Conservation (phyloP, 768 basidiomycete species). For the Pholiota microspora region DNA sequence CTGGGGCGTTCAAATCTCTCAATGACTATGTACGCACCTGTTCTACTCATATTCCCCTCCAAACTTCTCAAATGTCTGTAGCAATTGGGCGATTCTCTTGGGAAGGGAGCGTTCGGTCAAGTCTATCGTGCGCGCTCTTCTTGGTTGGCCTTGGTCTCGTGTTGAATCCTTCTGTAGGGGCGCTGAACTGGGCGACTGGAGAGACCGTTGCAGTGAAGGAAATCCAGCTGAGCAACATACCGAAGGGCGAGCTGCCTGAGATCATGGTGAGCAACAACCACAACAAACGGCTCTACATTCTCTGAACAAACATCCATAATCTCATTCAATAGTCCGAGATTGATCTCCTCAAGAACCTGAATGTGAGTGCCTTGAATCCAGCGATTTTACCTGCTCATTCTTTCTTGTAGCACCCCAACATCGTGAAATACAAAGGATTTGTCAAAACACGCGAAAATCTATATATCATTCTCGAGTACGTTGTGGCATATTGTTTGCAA, state of each 20-base stretch:
- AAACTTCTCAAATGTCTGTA: conserved; percentile 26
- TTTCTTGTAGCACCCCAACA: conserved; percentile 78
- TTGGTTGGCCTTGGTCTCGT: conserved; percentile 1
- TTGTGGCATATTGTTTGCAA: neutral
- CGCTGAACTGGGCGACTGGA: conserved; percentile 93
- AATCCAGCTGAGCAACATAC: conserved; percentile 91
- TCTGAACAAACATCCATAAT: conserved; percentile 15
- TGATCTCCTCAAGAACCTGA: conserved; percentile 94
- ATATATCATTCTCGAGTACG: conserved; percentile 92
- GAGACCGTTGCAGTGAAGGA: conserved; percentile 99
- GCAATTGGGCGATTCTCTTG: conserved; percentile 97
- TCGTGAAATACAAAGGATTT: conserved; percentile 99
- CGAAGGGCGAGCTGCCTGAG: conserved; percentile 89
- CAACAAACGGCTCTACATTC: neutral
- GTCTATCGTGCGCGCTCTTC: conserved; percentile 74
- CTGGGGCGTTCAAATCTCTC: conserved; percentile 49
- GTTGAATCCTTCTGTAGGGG: conserved; percentile 45
- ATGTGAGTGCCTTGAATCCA: conserved; percentile 53
- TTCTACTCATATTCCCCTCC: conserved; percentile 2
- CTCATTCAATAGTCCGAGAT: conserved; percentile 77
- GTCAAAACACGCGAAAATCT: conserved; percentile 92
- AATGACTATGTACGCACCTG: conserved; percentile 59
- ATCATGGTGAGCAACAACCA: conserved; percentile 75
- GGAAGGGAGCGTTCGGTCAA: conserved; percentile 96
- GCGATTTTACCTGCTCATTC: conserved; percentile 1